A percentile compares a stretch with the other conserved stretches of the same genome.
phyloP scores from a whole-genome alignment of 768 basidiomycete species.

The Boletus sp. region DNA sequence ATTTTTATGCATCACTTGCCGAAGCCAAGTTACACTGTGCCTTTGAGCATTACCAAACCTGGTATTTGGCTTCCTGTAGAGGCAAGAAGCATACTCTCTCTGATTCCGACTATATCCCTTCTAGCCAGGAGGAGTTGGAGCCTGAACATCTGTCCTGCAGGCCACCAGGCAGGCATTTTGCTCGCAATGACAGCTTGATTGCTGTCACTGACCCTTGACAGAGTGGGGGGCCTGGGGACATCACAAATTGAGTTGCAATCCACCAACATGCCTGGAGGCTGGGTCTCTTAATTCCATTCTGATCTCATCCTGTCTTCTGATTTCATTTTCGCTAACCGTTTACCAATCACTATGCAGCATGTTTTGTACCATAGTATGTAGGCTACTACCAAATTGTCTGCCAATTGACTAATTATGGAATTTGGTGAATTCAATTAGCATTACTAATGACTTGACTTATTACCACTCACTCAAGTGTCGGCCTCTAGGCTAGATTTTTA shows the following conservation, averaged over 20 bases:
- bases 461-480: too few species aligned
- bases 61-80: not conserved
- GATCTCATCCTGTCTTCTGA: too few species aligned
- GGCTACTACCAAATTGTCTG: too few species aligned
- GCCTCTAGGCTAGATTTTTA: too few species aligned
- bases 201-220: not conserved
- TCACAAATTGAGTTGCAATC: not conserved
- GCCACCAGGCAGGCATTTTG: not conserved
- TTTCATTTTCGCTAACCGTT: too few species aligned
- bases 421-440: too few species aligned
- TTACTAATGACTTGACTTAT: too few species aligned
- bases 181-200: not conserved
- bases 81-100: not conserved
- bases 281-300: too few species aligned
- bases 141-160: not conserved
- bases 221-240: not conserved
- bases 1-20: not conserved
- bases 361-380: too few species aligned
- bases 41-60: not conserved
- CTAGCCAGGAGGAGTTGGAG: not conserved
- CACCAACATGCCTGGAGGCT: too few species aligned
- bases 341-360: too few species aligned
- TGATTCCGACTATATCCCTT: not conserved
- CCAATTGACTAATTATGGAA: too few species aligned
- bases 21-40: not conserved